phyloP scores from a whole-genome alignment of 2,329 filamentous ascomycete genomes.

The Calonectria pteridis region DNA sequence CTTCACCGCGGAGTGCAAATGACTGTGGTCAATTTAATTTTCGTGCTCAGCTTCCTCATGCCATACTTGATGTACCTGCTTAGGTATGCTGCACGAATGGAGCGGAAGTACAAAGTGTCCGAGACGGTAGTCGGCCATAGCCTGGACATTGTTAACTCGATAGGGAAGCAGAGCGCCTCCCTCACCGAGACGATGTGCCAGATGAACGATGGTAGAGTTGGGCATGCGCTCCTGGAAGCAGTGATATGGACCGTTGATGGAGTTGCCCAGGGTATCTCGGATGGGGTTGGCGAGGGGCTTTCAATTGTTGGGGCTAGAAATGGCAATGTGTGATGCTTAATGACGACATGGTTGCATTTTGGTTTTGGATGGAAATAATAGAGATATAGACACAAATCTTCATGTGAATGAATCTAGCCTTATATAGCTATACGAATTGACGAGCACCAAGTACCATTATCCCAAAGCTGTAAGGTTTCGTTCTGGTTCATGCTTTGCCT shows the following conservation, averaged over 20 bases:
- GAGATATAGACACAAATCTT: constrained; percentile 3
- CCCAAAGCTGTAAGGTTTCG: background rate
- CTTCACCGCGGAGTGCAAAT: constrained; percentile 70
- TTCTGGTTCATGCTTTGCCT: background rate
- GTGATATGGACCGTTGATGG: constrained; percentile 73
- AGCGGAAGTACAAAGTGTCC: constrained; percentile 77
- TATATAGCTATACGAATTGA: constrained; percentile 16
- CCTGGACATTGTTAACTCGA: constrained; percentile 67
- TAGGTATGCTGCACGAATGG: constrained; percentile 69
- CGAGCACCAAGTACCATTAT: background rate
- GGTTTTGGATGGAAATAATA: constrained; percentile 15
- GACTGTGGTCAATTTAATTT: constrained; percentile 68
- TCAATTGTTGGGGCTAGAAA: constrained; percentile 39
- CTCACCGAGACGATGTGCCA: constrained; percentile 66
- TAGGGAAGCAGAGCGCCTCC: constrained; percentile 71
- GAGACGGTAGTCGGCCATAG: constrained; percentile 77
- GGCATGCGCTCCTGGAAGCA: constrained; percentile 66
- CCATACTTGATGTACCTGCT: constrained; percentile 71
- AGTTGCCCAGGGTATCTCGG: constrained; percentile 74
- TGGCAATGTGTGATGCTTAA: constrained; percentile 4
- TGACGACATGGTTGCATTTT: background rate
- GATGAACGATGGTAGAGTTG: constrained; percentile 75
- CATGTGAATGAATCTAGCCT: constrained; percentile 6
- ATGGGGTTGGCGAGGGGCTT: constrained; percentile 65
- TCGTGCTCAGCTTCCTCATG: constrained; percentile 70